These are phyloP conservation scores for Backusella morwellensis DNA, from an alignment of 192 early-diverging fungal species.

Conservation along the genomic window DNA sequence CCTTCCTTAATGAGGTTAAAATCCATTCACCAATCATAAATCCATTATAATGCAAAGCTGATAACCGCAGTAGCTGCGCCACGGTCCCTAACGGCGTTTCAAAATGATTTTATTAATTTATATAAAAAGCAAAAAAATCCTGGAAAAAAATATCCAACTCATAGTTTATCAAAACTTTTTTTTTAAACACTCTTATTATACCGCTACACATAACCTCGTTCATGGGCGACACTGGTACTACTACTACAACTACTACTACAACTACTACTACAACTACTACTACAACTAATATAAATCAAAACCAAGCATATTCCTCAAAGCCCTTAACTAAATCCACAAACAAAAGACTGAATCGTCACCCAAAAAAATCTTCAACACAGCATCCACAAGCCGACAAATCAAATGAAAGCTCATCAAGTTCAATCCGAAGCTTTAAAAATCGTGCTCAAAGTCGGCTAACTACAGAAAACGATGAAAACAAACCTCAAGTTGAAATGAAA, in stretches of 20 bases:
- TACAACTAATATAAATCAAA: not conserved
- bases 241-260: not conserved
- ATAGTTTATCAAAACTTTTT: not conserved
- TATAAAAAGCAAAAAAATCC: not conserved
- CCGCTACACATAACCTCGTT: not conserved
- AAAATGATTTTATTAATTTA: not conserved
- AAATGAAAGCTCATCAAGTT: not conserved
- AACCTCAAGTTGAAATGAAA: constrained; percentile 8
- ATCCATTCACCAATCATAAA: not conserved
- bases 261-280: not conserved
- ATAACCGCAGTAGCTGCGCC: not conserved
- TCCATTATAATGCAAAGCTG: not conserved
- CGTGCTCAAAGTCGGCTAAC: constrained; percentile 15
- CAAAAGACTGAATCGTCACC: not conserved
- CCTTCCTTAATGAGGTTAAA: no score
- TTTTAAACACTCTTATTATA: not conserved
- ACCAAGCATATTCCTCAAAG: not conserved
- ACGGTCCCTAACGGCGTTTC: not conserved
- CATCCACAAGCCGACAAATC: not conserved
- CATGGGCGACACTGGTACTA: not conserved
- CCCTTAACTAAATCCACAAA: not conserved
- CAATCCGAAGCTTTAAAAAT: constrained; percentile 11
- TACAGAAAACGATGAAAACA: not conserved
- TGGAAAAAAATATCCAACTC: not conserved
- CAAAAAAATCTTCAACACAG: not conserved